These are phyloP conservation scores for Mucor plumbeus DNA, from an alignment of 371 early-diverging fungal species.

Conservation along the genomic window DNA sequence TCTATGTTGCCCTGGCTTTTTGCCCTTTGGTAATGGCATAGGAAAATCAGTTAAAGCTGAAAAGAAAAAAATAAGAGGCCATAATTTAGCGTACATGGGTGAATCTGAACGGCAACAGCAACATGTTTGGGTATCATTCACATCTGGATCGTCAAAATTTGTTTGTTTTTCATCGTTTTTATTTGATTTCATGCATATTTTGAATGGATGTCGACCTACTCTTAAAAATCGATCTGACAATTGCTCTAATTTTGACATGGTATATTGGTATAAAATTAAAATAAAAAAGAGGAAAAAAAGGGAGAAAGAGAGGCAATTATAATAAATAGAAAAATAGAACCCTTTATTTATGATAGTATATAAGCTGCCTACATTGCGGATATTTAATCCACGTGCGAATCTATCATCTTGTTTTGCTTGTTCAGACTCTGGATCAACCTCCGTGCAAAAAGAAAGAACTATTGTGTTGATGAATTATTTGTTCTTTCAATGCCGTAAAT, in stretches of 20 bases:
- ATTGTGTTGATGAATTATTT: conserved; percentile 16
- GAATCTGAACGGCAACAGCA: conserved; percentile 38
- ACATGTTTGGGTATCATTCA: conserved; percentile 19
- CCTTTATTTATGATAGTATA: not conserved
- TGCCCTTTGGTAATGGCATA: conserved; percentile 40
- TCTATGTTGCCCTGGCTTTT: conserved; percentile 42
- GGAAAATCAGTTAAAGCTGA: conserved; percentile 43
- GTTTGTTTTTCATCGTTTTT: conserved; percentile 8
- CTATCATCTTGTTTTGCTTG: not conserved
- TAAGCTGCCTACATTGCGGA: conserved; percentile 5
- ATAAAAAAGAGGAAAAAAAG: not conserved
- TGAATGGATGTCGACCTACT: conserved; percentile 31
- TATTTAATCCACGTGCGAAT: conserved; percentile 14
- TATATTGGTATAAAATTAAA: not conserved
- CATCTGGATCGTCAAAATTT: conserved; percentile 17
- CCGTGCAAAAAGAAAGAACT: not conserved
- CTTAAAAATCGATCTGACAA: conserved; percentile 16
- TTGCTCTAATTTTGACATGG: conserved; percentile 18
- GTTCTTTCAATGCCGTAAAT: conserved; percentile 39
- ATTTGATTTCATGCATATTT: conserved; percentile 19
- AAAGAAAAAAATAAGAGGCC: conserved; percentile 40
- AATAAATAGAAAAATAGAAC: not conserved
- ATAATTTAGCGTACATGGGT: conserved; percentile 29
- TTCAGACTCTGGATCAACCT: conserved; percentile 4
- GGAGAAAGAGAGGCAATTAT: not conserved